Evolutionary conservation across 202 grass and related monocot genomes (phyloP).

Genomic region (Carex sylvatica): DNA sequence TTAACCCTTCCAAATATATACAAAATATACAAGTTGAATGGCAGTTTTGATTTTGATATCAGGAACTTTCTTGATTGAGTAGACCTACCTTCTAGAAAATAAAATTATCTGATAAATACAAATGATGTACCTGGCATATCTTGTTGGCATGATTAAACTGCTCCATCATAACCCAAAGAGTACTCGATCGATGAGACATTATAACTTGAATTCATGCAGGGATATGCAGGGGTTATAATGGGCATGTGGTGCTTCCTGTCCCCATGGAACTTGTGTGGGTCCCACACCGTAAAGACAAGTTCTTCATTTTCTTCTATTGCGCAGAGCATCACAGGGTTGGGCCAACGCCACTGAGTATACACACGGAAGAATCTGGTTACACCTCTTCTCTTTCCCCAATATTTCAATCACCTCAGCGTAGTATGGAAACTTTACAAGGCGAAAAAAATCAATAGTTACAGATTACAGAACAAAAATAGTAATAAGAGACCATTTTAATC

Average conservation of each 20-base stretch:
- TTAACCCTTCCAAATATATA: too few species aligned
- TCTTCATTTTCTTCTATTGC: slow-evolving; percentile 77
- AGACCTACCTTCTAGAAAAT: neutral
- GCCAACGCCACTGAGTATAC: slow-evolving; percentile 88
- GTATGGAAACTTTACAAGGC: slow-evolving; percentile 67
- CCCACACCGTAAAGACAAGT: slow-evolving; percentile 83
- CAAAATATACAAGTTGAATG: too few species aligned
- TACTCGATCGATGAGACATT: slow-evolving; percentile 94
- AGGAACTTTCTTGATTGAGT: too few species aligned
- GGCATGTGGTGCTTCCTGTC: slow-evolving; percentile 90
- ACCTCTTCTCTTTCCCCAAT: slow-evolving; percentile 85
- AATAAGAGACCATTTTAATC: neutral
- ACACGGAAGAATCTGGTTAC: slow-evolving; percentile 87
- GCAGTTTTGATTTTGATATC: too few species aligned
- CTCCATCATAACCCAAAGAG: slow-evolving; percentile 79
- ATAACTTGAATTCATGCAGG: slow-evolving; percentile 98
- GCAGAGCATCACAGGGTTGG: slow-evolving; percentile 91
- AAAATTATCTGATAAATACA: slow-evolving; percentile 1
- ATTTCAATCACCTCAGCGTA: slow-evolving; percentile 80
- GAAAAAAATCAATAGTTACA: slow-evolving; percentile 23
- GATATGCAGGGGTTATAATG: slow-evolving; percentile 96
- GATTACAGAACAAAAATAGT: slow-evolving; percentile 15
- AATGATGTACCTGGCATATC: slow-evolving; percentile 63
- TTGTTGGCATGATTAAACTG: slow-evolving; percentile 85
- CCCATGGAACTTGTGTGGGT: slow-evolving; percentile 81